Percentiles rank a stretch among this genome's conserved stretches.
These are phyloP conservation scores for Proteromonas lacertae DNA, from an alignment of 352 stramenopile species.

Conservation along the genomic window DNA sequence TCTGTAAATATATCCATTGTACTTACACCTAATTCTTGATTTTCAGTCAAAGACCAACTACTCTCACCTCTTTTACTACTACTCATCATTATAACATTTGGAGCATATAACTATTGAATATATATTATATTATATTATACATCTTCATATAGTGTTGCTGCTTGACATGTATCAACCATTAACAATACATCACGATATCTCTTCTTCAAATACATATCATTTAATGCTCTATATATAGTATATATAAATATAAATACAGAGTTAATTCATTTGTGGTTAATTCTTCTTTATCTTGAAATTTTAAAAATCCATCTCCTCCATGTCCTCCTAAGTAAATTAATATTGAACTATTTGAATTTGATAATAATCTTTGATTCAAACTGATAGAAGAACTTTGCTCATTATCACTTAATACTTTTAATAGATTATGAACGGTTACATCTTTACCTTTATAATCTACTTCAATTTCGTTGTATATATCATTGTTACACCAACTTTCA, in stretches of 20 bases:
- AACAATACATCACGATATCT: conserved; percentile 74
- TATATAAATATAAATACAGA: no score
- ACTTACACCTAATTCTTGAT: conserved; percentile 15
- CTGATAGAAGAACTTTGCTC: conserved; percentile 38
- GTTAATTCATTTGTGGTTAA: conserved; percentile 65
- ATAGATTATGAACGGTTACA: conserved; percentile 80
- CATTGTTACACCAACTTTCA: not conserved
- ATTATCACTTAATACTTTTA: conserved; percentile 53
- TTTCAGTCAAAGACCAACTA: conserved; percentile 52
- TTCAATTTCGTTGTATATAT: conserved; percentile 14
- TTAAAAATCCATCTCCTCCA: conserved; percentile 79
- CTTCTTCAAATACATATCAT: conserved; percentile 65
- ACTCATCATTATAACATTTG: conserved; percentile 59
- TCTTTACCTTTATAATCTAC: conserved; percentile 71
- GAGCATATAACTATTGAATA: conserved; percentile 29
- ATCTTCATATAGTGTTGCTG: conserved; percentile 32
- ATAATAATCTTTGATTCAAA: conserved; percentile 31
- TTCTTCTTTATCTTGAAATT: conserved; percentile 90
- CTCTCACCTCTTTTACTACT: conserved; percentile 55
- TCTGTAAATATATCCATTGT: conserved; percentile 22
- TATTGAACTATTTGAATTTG: conserved; percentile 21
- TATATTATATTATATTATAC: conserved; percentile 8
- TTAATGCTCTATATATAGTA: no score
- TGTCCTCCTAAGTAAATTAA: conserved; percentile 42
- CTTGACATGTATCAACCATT: conserved; percentile 87